These are phyloP conservation scores for Furcasterigmium furcatum DNA, from an alignment of 2,329 filamentous ascomycete species.

Conservation along the genomic window DNA sequence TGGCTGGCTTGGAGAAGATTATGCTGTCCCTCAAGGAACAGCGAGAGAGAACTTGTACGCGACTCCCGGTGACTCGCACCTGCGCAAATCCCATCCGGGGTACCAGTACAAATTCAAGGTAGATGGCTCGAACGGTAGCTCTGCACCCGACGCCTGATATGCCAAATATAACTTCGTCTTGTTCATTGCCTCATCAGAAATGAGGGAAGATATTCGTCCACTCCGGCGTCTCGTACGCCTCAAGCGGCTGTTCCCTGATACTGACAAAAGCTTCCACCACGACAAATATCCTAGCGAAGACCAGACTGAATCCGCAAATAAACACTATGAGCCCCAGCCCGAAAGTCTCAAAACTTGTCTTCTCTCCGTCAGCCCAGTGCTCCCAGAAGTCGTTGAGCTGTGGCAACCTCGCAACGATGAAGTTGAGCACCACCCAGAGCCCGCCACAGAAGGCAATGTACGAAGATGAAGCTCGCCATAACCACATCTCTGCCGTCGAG, in stretches of 20 bases:
- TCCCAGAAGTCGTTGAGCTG: slow-evolving; percentile 12
- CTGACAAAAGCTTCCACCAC: slow-evolving; percentile 19
- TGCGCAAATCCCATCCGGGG: no score
- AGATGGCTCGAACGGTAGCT: no score
- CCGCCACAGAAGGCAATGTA: slow-evolving; percentile 14
- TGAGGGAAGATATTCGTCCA: slow-evolving; percentile 19
- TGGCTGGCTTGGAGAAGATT: slow-evolving; percentile 1
- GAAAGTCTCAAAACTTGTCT: background rate
- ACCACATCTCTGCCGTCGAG: slow-evolving; percentile 12
- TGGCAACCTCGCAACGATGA: slow-evolving; percentile 9
- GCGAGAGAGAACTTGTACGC: slow-evolving; percentile 1
- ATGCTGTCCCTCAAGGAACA: background rate
- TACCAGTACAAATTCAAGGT: no score
- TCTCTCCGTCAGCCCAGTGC: slow-evolving; percentile 1
- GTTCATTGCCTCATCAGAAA: no score
- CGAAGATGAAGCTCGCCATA: slow-evolving; percentile 15
- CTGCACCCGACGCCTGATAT: no score
- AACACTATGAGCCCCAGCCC: slow-evolving; percentile 1
- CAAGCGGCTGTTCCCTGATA: slow-evolving; percentile 15
- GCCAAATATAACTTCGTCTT: no score
- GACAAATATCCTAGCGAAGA: slow-evolving; percentile 14
- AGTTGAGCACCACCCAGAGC: slow-evolving; percentile 2
- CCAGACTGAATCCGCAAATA: background rate
- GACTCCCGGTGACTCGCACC: background rate
- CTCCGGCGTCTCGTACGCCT: slow-evolving; percentile 15